Conservation (phyloP, 2,329 filamentous ascomycete genomes). For the Ascochyta koolunga region DNA sequence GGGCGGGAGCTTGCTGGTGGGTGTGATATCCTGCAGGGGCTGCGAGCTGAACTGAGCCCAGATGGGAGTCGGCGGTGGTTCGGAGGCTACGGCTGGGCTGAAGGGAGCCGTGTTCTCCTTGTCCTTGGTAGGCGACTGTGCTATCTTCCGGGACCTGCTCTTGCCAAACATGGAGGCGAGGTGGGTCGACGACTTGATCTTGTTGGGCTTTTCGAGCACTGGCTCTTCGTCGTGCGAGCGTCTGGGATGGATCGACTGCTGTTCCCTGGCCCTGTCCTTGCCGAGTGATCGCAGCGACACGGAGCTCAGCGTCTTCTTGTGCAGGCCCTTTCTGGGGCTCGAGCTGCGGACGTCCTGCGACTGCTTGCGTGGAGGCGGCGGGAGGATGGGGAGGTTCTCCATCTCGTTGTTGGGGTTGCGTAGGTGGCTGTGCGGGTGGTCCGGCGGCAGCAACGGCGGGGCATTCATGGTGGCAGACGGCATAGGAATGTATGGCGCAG, state of each 20-base stretch:
- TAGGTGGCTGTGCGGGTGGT: conserved; percentile 54
- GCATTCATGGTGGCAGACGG: conserved; percentile 26
- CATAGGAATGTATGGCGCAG: conserved; percentile 33
- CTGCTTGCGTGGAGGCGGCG: conserved; percentile 44
- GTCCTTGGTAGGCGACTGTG: conserved; percentile 57
- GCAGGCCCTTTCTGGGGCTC: conserved; percentile 47
- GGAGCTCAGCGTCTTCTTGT: conserved; percentile 62
- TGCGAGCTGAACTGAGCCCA: conserved; percentile 74
- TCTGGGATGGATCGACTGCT: conserved; percentile 38
- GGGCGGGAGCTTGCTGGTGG: conserved; percentile 53
- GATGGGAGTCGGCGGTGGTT: conserved; percentile 67
- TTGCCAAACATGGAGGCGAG: conserved; percentile 77
- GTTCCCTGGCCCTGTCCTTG: conserved; percentile 47
- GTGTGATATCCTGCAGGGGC: conserved; percentile 35
- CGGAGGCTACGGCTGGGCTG: conserved; percentile 45
- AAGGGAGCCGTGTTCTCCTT: conserved; percentile 82
- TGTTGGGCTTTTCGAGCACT: conserved; percentile 59
- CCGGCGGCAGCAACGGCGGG: conserved; percentile 57
- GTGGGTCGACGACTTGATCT: conserved; percentile 83
- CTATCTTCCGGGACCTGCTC: conserved; percentile 68
- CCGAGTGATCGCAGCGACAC: conserved; percentile 60
- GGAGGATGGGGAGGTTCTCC: conserved; percentile 28
- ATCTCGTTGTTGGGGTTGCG: conserved; percentile 41
- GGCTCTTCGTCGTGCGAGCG: conserved; percentile 36
- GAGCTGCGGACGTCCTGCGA: conserved; percentile 43